Percentiles rank a stretch among this genome's conserved stretches.
phyloP scores from a whole-genome alignment of 495 filamentous ascomycete species.

The Penicillium waksmanii region DNA sequence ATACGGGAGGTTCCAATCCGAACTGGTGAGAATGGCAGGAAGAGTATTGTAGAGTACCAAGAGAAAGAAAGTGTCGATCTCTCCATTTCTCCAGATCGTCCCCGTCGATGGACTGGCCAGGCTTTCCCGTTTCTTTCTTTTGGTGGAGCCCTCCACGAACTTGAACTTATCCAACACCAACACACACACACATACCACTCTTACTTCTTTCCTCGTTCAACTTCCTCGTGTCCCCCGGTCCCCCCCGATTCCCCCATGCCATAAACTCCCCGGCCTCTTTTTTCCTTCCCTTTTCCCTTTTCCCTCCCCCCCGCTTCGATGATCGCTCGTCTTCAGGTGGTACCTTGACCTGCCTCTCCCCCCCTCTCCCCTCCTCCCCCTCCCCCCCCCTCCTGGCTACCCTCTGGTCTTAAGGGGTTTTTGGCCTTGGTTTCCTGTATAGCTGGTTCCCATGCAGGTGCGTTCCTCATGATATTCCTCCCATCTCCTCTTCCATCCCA shows the following conservation, averaged over 20 bases:
- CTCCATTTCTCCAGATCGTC: not conserved
- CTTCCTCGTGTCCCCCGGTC: not conserved
- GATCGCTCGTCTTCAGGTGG: slow-evolving; percentile 42
- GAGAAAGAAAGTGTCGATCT: slow-evolving; percentile 1
- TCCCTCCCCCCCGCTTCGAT: slow-evolving; percentile 45
- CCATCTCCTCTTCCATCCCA: slow-evolving; percentile 9
- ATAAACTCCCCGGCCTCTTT: not conserved
- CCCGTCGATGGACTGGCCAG: not conserved
- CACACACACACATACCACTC: no score
- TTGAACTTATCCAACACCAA: not conserved
- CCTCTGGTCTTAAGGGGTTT: slow-evolving; percentile 35
- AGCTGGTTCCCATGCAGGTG: slow-evolving; percentile 51
- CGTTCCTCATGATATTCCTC: slow-evolving; percentile 21
- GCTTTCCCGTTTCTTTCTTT: not conserved
- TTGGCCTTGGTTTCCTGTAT: slow-evolving; percentile 33
- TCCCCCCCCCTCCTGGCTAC: slow-evolving; percentile 27
- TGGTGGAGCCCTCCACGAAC: slow-evolving; percentile 7
- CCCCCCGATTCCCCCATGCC: no score
- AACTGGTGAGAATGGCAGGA: not conserved
- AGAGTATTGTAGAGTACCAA: not conserved
- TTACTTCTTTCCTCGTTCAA: not conserved
- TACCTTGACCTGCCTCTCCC: slow-evolving; percentile 41
- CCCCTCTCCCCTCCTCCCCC: slow-evolving; percentile 8
- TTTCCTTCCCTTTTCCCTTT: slow-evolving; percentile 5
- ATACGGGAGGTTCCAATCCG: no score